Evolutionary conservation across 768 basidiomycete genomes (phyloP), one percentile per base, ranked within the genome.

Genomic region (Collybia sp.): DNA sequence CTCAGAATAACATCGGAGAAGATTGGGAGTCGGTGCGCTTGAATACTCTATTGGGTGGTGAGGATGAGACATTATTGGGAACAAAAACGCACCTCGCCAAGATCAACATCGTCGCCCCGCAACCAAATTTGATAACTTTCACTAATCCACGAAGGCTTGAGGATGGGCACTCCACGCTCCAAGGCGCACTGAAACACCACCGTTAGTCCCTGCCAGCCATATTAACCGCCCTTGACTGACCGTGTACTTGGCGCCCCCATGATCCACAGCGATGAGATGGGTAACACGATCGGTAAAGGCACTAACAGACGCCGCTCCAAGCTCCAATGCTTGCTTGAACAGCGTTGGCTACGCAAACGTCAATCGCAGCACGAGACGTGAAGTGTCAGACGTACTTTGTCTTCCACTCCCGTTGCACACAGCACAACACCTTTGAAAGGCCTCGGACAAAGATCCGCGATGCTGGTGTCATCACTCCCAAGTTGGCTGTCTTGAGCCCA

Each of bases 211-310:
- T 8, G 8, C 25, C 18, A 44, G 30, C 40, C 9, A 6, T 34
- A 10, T n/a, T 20, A 10, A 44, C 45, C 18, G 35, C 19, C 12
- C 2, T 30, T 6, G 19, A 59, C 69, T 48, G 46, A 88, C 93
- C 63, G 60, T 69, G 60, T 96, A 95, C 58, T 97, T 97, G 11
- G 85, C 77, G 16, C 91, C 83, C 2, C 88, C 88, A 56, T 88
- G 83, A n/a, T 71, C 73, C n/a, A 65, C 67, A 0, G 93, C 90
- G 35, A 97, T 72, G 16, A 97, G 75, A 69, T 95, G 93, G 0
- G 92, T 94, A n/a, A 89, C 85, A 39, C 72, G 72, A 58, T 91
- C 85, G 0, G 92, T 97, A 51, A 95, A 83, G 41, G 88, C 84
- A 30, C 66, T 76, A 12, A 79, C 73, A 37, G 78, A 72, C 3